Percentiles rank a stretch among this genome's conserved stretches.
These are phyloP conservation scores for Trametes elegans DNA, from an alignment of 768 basidiomycete species.

Conservation along the genomic window DNA sequence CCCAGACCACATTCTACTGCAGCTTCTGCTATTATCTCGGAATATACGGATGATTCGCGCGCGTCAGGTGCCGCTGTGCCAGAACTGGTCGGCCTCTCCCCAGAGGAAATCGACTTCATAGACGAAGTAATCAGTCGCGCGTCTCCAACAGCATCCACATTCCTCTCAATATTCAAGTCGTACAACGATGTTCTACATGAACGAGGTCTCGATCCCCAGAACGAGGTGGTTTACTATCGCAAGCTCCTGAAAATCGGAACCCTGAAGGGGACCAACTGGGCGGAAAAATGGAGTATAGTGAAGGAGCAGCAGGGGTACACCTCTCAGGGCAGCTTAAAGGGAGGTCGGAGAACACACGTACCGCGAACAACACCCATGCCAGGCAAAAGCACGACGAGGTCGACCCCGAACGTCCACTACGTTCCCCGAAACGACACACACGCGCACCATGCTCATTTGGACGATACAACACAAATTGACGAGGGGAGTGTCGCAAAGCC, in stretches of 20 bases:
- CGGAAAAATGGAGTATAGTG: constrained; percentile 74
- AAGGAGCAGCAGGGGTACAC: constrained; percentile 53
- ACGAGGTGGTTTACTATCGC: constrained; percentile 78
- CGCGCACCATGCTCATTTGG: constrained; percentile 21
- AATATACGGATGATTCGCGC: constrained; percentile 23
- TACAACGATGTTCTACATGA: constrained; percentile 79
- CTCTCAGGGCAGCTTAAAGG: constrained; percentile 8
- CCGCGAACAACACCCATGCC: constrained; percentile 24
- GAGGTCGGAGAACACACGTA: constrained; percentile 17
- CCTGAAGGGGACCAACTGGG: constrained; percentile 77
- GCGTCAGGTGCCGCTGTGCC: constrained; percentile 27
- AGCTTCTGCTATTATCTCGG: constrained; percentile 6
- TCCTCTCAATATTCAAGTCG: constrained; percentile 79
- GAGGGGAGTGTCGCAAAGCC: constrained; percentile 8
- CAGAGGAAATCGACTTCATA: constrained; percentile 63
- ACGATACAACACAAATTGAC: constrained; percentile 29
- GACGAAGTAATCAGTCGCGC: constrained; percentile 74
- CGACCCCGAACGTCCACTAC: constrained; percentile 3
- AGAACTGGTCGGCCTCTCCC: constrained; percentile 32
- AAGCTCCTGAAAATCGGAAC: constrained; percentile 83
- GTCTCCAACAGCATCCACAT: constrained; percentile 66
- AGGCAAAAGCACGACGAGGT: constrained; percentile 21
- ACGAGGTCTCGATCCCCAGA: constrained; percentile 69
- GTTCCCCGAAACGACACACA: neutral
- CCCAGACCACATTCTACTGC: constrained; percentile 16